phyloP scores from a whole-genome alignment of 2,329 filamentous ascomycete genomes.

The Epichloe festucae region DNA sequence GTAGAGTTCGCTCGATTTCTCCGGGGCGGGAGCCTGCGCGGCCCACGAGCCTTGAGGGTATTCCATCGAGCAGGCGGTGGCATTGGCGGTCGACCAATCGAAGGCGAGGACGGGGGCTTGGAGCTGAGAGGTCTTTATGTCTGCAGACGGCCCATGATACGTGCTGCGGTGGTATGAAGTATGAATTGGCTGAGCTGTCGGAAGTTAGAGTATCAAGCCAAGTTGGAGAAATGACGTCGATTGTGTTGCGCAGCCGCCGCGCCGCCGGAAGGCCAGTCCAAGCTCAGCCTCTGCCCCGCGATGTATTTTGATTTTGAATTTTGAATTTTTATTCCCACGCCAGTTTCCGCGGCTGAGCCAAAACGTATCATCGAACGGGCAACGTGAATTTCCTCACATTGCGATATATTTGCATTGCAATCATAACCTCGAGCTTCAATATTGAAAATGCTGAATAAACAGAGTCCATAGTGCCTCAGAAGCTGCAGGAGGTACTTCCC shows the following conservation, averaged over 20 bases:
- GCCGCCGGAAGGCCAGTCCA: neutral
- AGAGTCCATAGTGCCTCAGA: constrained; percentile 12
- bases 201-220: neutral
- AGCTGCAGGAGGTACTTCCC: constrained; percentile 13
- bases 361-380: too few relatives aligned
- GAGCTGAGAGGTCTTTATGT: constrained; percentile 4
- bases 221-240: constrained; percentile 2
- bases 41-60: constrained; percentile 30
- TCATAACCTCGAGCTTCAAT: too few relatives aligned
- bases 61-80: constrained; percentile 28
- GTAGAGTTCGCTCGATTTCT: constrained; percentile 62
- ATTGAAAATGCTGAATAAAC: too few relatives aligned
- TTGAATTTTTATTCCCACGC: neutral
- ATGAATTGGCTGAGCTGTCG: neutral
- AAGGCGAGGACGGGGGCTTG: neutral
- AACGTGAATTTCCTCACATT: too few relatives aligned
- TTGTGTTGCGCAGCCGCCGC: neutral
- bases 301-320: neutral
- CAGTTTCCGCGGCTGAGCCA: neutral
- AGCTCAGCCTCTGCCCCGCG: neutral
- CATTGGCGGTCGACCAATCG: constrained; percentile 6
- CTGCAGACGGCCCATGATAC: constrained; percentile 10
- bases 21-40: constrained; percentile 34
- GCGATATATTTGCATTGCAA: too few relatives aligned
- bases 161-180: neutral